phyloP scores from a whole-genome alignment of 129 eudicot species.

The Flaveria ramosissima region DNA sequence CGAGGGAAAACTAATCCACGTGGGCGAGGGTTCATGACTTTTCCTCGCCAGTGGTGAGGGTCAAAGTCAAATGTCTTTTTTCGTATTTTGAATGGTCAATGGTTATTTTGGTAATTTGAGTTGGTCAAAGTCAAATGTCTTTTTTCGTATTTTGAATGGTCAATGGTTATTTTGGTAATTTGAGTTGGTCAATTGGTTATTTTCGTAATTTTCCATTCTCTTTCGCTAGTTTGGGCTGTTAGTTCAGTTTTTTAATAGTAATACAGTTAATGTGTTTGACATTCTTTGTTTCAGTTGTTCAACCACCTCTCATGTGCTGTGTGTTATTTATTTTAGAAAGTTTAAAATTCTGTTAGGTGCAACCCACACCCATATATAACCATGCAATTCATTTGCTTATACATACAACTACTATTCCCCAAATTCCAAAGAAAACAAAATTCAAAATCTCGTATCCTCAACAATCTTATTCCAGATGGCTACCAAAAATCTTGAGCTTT shows the following conservation, averaged over 20 bases:
- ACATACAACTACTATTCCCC: background rate
- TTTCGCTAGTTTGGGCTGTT: background rate
- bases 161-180: too few relatives aligned
- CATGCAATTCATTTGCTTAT: constrained; percentile 1
- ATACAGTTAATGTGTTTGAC: constrained; percentile 27
- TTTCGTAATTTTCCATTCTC: too few relatives aligned
- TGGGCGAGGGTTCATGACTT: too few relatives aligned
- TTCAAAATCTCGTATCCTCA: background rate
- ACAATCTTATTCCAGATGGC: constrained; percentile 15
- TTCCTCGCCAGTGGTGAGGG: too few relatives aligned
- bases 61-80: too few relatives aligned
- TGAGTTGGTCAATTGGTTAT: too few relatives aligned
- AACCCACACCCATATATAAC: background rate
- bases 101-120: too few relatives aligned
- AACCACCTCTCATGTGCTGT: constrained; percentile 33
- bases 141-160: too few relatives aligned
- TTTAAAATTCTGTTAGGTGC: background rate
- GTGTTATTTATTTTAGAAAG: background rate
- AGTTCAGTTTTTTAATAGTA: constrained; percentile 3
- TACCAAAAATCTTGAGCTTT: constrained; percentile 1
- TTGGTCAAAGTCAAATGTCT: too few relatives aligned
- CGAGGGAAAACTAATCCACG: too few relatives aligned
- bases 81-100: too few relatives aligned
- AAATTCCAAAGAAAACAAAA: background rate
- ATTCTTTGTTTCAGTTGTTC: constrained; percentile 13